These are phyloP conservation scores for Alternaria longipes DNA, from an alignment of 2,329 filamentous ascomycete species.

Conservation along the genomic window DNA sequence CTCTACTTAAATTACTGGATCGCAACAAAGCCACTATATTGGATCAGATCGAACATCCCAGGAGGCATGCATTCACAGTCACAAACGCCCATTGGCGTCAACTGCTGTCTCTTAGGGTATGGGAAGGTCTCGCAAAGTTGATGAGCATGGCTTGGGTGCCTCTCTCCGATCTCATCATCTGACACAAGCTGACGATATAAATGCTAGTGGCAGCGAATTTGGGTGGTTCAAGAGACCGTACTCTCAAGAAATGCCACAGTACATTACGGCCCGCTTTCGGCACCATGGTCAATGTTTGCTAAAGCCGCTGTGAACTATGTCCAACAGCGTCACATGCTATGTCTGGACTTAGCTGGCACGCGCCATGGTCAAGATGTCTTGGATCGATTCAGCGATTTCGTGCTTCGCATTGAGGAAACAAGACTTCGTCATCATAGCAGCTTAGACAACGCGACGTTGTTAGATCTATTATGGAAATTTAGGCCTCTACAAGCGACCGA, in stretches of 20 bases:
- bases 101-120: conserved; percentile 22
- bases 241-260: conserved; percentile 28
- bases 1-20: conserved; percentile 13
- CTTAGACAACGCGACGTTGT: conserved; percentile 12
- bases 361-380: conserved; percentile 19
- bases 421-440: conserved; percentile 10
- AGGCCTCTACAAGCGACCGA: conserved; percentile 30
- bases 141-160: conserved; percentile 23
- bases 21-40: conserved; percentile 9
- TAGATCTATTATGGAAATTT: conserved; percentile 31
- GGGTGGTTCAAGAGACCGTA: conserved; percentile 37
- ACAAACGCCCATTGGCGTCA: conserved; percentile 8
- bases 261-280: conserved; percentile 28
- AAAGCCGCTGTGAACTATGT: conserved; percentile 24
- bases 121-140: conserved; percentile 23
- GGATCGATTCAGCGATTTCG: conserved; percentile 24
- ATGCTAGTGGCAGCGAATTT: conserved; percentile 35
- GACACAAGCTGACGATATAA: neutral
- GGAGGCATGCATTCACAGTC: conserved; percentile 11
- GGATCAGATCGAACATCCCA: conserved; percentile 1
- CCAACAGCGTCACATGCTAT: conserved; percentile 23
- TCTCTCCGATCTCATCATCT: neutral
- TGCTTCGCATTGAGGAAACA: conserved; percentile 27
- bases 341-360: conserved; percentile 13
- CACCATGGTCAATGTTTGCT: conserved; percentile 34